Percentiles rank a stretch among this genome's conserved stretches.
Evolutionary conservation across 1,284 basidiomycete genomes (phyloP).

Genomic region (Cryptococcus sp.): DNA sequence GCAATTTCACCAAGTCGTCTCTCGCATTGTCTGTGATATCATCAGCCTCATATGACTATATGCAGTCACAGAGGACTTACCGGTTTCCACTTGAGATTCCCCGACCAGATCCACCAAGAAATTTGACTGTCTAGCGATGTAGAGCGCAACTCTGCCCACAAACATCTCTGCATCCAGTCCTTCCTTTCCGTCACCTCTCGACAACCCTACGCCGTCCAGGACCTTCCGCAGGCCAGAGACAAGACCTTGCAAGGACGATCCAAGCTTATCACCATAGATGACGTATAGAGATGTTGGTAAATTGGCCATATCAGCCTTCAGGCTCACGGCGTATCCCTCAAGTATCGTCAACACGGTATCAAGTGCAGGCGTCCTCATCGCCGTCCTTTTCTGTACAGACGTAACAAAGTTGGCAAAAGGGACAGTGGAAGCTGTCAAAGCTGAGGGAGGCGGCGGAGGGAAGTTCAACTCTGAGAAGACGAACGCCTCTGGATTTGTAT

Average conservation of each 20-base stretch:
- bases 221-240: constrained; percentile 24
- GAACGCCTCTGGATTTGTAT: constrained; percentile 31
- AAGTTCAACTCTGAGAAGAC: constrained; percentile 38
- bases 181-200: constrained; percentile 18
- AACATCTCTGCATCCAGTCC: constrained; percentile 39
- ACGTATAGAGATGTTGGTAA: constrained; percentile 19
- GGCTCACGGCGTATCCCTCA: constrained; percentile 26
- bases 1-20: constrained; percentile 18
- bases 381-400: constrained; percentile 30
- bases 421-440: constrained; percentile 17
- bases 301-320: constrained; percentile 33
- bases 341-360: constrained; percentile 31
- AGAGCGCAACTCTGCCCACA: constrained; percentile 40
- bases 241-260: constrained; percentile 20
- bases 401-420: constrained; percentile 33
- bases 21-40: background rate
- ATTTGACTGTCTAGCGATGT: constrained; percentile 23
- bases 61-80: constrained; percentile 8
- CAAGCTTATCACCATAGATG: constrained; percentile 21
- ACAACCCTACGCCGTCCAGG: constrained; percentile 19
- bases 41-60: background rate
- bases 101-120: constrained; percentile 30
- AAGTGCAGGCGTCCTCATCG: constrained; percentile 36
- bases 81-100: constrained; percentile 9
- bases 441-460: constrained; percentile 20